Evolutionary conservation across 73 alveolate species (phyloP), one percentile per base, ranked within the genome.

Genomic region (Tetrahymena borealis): DNA sequence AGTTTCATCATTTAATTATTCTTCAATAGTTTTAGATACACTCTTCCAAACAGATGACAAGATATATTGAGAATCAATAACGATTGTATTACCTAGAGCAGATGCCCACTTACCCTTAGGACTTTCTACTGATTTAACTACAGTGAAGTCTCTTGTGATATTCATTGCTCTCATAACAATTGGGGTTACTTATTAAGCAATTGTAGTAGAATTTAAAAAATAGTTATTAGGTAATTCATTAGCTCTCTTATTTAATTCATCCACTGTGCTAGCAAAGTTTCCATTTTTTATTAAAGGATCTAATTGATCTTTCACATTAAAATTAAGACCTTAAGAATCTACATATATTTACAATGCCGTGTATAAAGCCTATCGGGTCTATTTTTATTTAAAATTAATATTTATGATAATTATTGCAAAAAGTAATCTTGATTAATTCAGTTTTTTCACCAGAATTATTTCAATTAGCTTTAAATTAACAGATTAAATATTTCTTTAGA

Each of bases 81-180:
- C 85, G 4, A 60, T 60, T 18, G 85, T 60, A n/a, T 60, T 60
- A 15, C 85, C 85, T 16, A 92, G 38, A 32, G 90, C 92, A 92
- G 90, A 91, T 32, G 78, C 35, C 95, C 95, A 92, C 78, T 92
- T 92, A 32, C 95, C 95, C 38, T 39, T 92, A n/a, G 95, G 37
- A 33, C 92, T 12, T 24, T 92, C 92, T 0, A 92, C 90, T 20
- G 40, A 9, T 8, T 78, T 33, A 18, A 16, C 3, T 8, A 92
- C 95, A 9, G 20, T 38, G 1, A 78, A 91, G 38, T 92, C 92
- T n/a, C 39, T 36, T 0, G 92, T 78, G 28, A 92, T 38, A 38
- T 92, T 92, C 41, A 39, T 31, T 28, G 92, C 38, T 38, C 78
- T 12, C 31, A 41, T 78, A 10, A 60, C 1, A 1, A 60, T 0